Base-by-base conservation (phyloP, 164 flowering plant species). In the Macadamia tetraphylla region DNA sequence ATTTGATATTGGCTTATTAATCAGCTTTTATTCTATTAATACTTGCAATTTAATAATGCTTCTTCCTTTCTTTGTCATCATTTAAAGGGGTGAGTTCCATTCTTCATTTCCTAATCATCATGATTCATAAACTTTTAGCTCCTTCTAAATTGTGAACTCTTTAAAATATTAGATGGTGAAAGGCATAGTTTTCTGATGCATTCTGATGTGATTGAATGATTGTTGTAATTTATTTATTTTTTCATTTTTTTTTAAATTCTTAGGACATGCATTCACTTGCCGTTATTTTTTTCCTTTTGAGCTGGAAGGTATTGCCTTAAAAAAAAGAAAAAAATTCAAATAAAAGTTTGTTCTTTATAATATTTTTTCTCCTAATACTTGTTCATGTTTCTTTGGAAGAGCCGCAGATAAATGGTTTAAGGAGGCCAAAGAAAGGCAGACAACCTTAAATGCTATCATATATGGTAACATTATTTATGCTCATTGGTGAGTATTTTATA, bases 391-490 rank as follows among this genome's bases (percentile, higher is more conserved):
- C 74, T 71, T 67, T 83, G 81, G 81, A 85, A 94, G 98, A 76
- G 94, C 92, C 86, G 98, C 98, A 79, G 97, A 90, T 73, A 74
- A 64, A 65, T 94, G 99, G 98, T 94, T 94, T 76, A 71, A 75
- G 79, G 92, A 92, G 84, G 99, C 99, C 60, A 92, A 86, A 80
- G 80, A 80, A 77, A 76, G 71, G 69, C 82, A 75, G 70, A 9
- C 76, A 63, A 71, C 82, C 31, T 71, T 94, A 80, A 90, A 92
- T 81, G 91, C 87, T 40, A 80, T 84, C 65, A 89, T 94, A 52
- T 94, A 92, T 74, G 91, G 91, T 60, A 90, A 81, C 73, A 86
- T 92, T 59, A 90, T 94, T 9, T 91, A 92, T 83, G 99, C 96
- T 69, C 74, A 92, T 66, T 90, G 96, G 97, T 91, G 62, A 75